A percentile compares a stretch with the other conserved stretches of the same genome.
Evolutionary conservation across 305 asterid species (phyloP).

Genomic region (Lippia alba): DNA sequence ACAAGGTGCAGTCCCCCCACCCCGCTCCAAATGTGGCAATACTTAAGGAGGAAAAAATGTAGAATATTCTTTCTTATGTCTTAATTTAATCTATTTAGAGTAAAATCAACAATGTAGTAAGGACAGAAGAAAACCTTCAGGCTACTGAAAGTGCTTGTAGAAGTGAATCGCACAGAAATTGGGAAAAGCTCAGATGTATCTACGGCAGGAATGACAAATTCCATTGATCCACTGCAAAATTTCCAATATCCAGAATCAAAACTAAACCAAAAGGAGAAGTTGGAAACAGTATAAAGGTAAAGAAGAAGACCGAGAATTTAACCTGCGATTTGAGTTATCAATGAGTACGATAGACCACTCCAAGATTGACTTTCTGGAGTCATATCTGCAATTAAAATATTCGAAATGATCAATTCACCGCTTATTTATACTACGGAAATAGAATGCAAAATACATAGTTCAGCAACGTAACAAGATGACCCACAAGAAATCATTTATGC

Average conservation of each 20-base stretch:
- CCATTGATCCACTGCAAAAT: conserved; percentile 72
- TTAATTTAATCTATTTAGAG: neutral
- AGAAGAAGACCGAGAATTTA: conserved; percentile 14
- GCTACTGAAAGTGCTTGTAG: conserved; percentile 66
- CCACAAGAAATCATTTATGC: neutral
- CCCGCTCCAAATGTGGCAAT: too few relatives aligned
- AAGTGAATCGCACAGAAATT: conserved; percentile 62
- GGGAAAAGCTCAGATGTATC: conserved; percentile 71
- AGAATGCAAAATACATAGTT: neutral
- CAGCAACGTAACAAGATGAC: neutral
- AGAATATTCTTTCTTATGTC: neutral
- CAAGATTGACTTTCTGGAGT: conserved; percentile 67
- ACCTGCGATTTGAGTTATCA: conserved; percentile 82
- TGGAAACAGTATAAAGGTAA: conserved; percentile 19
- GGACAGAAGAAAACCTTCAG: conserved; percentile 49
- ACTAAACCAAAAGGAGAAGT: conserved; percentile 32
- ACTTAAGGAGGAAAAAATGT: too few relatives aligned
- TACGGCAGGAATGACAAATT: conserved; percentile 65
- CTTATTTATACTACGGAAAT: neutral
- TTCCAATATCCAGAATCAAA: conserved; percentile 15
- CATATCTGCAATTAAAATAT: conserved; percentile 53
- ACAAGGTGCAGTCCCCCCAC: too few relatives aligned
- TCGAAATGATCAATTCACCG: neutral
- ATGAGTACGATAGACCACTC: conserved; percentile 78
- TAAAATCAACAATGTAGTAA: neutral